Evolutionary conservation across 805 yeast species (phyloP).

Genomic region (Clavispora santaluciae): DNA sequence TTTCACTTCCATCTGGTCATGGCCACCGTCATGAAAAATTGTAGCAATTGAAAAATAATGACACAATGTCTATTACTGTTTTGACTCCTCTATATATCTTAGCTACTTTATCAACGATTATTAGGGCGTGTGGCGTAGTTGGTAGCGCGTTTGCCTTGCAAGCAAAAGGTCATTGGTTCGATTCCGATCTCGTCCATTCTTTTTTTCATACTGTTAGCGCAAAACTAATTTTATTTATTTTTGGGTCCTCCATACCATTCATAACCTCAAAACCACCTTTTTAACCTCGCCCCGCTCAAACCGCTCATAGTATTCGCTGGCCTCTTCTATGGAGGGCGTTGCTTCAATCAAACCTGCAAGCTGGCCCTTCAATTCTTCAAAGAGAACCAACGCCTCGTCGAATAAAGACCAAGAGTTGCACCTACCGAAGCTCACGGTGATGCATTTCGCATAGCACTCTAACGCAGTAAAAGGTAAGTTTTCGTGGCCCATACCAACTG

Average conservation of each 20-base stretch:
- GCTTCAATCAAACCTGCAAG: conserved; percentile 51
- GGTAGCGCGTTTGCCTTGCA: conserved; percentile 81
- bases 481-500: conserved; percentile 59
- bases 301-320: conserved; percentile 42
- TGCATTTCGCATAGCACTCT: conserved; percentile 53
- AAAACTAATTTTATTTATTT: no score
- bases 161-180: conserved; percentile 75
- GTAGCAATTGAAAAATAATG: no score
- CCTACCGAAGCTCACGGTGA: conserved; percentile 56
- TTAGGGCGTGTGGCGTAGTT: conserved; percentile 78
- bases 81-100: no score
- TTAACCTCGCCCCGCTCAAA: conserved; percentile 52
- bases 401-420: conserved; percentile 59
- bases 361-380: conserved; percentile 37
- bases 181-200: conserved; percentile 66
- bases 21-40: no score
- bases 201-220: conserved; percentile 16
- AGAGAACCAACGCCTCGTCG: conserved; percentile 46
- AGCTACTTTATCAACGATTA: not conserved
- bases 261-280: conserved; percentile 46
- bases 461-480: conserved; percentile 52
- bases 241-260: not conserved
- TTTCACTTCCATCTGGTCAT: no score
- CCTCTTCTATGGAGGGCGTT: conserved; percentile 41
- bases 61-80: no score